A percentile compares a stretch with the other conserved stretches of the same genome.
Evolutionary conservation across 129 eudicot genomes (phyloP).

Genomic region (Deinandra increscens): DNA sequence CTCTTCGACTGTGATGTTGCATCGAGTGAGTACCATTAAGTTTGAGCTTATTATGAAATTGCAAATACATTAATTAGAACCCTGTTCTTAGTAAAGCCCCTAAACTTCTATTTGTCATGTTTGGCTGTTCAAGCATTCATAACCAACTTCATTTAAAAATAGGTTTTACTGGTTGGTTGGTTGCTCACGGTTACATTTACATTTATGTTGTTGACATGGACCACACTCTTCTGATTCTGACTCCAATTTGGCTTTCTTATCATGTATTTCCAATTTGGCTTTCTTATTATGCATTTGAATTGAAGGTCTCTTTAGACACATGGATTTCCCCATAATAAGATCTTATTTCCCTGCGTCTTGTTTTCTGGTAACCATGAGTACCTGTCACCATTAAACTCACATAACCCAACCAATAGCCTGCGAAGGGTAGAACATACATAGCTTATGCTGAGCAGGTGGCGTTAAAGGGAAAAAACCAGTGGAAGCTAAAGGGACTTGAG

Average conservation of each 20-base stretch:
- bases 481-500: no score
- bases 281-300: background rate
- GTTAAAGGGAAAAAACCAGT: no score
- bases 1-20: background rate
- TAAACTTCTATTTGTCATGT: background rate
- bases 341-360: background rate
- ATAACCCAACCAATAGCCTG: no score
- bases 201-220: no score
- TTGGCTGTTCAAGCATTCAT: no score
- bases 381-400: no score
- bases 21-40: background rate
- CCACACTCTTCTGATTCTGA: background rate
- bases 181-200: background rate
- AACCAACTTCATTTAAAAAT: no score
- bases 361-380: no score
- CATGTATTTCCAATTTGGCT: background rate
- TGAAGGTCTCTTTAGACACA: background rate
- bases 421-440: no score
- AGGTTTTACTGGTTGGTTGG: no score
- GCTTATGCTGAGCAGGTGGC: no score
- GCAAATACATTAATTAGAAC: background rate
- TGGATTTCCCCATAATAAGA: background rate
- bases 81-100: background rate
- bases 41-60: slow-evolving; percentile 16
- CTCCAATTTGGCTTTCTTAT: background rate